Evolutionary conservation across 768 basidiomycete species (phyloP), one percentile per base, ranked within the genome.

Genomic region (Trametes elegans): DNA sequence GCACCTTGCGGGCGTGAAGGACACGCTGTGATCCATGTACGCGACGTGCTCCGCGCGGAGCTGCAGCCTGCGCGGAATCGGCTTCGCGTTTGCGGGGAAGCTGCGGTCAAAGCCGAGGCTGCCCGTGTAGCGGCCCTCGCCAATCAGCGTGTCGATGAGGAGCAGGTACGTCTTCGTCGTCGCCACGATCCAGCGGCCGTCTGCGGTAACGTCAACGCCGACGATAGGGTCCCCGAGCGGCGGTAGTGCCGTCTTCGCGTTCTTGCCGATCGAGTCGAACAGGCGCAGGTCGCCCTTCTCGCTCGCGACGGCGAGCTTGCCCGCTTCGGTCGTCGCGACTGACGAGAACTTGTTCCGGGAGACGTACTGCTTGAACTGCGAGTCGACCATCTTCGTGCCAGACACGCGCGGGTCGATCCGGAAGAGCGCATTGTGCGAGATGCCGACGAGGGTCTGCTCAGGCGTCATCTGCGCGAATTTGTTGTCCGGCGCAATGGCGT

Each of bases 231-330:
- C 94, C 13, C 97, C 97, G 18, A 98, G 78, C 39, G 94, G 90
- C 29, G 95, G 94, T 31, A 99, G 75, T 11, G 95, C 93, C 10
- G 97, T 99, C 83, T 99, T 99, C 26, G 97, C 97, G 66, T 93
- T 98, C 81, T 98, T 99, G 39, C 97, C 97, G 61, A 99, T 88
- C 42, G 87, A 79, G 71, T 99, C 97, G 62, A 94, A 99, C 51
- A 99, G 76, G 34, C 95, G 79, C 61, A 99, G 90, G 67, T 98
- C 97, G 50, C 97, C 97, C 75, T 98, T 99, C 69, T 91, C 88
- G 63, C 92, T 94, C 31, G 91, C 94, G 10, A 99, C 89, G 7
- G 94, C 97, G 57, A 99, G 76, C 69, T 88, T 87, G 13, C 96
- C 96, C 16, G 73, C 70, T 31, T 84, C 86, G 13, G 96, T 98